Percentiles rank a stretch among this genome's conserved stretches.
Evolutionary conservation across 371 early-diverging fungal species (phyloP).

Genomic region (Smittium mucronatum): DNA sequence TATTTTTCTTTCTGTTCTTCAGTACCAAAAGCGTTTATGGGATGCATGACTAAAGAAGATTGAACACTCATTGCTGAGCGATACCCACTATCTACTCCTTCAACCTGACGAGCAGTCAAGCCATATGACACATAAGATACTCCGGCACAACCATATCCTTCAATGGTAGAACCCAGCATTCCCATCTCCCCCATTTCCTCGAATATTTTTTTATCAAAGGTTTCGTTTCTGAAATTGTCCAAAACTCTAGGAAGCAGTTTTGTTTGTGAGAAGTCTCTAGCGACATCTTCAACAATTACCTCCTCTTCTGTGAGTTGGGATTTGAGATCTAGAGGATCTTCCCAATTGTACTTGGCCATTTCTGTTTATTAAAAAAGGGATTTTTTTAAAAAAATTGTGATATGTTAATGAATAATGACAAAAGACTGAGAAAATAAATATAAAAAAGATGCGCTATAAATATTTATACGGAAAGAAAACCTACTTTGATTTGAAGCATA

Average conservation of each 20-base stretch:
- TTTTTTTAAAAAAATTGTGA: not conserved
- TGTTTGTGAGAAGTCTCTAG: constrained; percentile 75
- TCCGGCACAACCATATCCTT: constrained; percentile 95
- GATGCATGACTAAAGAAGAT: constrained; percentile 94
- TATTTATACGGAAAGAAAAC: not conserved
- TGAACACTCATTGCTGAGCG: constrained; percentile 97
- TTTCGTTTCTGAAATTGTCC: constrained; percentile 71
- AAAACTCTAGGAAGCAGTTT: constrained; percentile 77
- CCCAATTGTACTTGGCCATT: constrained; percentile 72
- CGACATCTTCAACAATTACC: constrained; percentile 65
- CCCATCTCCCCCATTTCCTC: constrained; percentile 91
- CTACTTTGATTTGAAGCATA: not conserved
- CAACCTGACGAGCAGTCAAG: constrained; percentile 89
- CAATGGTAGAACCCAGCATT: constrained; percentile 84
- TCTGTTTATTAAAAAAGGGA: not conserved
- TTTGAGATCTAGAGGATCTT: constrained; percentile 78
- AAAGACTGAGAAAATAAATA: not conserved
- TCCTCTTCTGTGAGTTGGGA: constrained; percentile 82
- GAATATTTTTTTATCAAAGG: constrained; percentile 81
- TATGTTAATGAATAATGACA: not conserved
- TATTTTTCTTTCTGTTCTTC: constrained; percentile 83
- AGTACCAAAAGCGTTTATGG: constrained; percentile 89
- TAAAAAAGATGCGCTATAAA: no score
- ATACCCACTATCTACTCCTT: constrained; percentile 92
- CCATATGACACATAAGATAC: constrained; percentile 96